Evolutionary conservation across 352 stramenopile species (phyloP).

Genomic region (Globisporangium recalcitrans): DNA sequence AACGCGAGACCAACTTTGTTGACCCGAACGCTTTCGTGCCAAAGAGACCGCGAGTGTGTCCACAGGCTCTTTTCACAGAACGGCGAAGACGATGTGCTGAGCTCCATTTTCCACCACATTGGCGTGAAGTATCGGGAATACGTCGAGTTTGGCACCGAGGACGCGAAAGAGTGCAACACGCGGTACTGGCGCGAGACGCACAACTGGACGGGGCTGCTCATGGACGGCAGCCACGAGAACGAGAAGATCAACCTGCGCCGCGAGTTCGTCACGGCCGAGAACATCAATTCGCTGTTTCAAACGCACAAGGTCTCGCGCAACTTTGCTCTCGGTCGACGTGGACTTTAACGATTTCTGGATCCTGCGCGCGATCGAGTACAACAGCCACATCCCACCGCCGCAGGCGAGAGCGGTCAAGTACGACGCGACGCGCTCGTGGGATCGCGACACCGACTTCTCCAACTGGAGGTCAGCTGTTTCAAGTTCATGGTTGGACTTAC

Average conservation of each 20-base stretch:
- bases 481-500: background rate
- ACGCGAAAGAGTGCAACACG: slow-evolving; percentile 58
- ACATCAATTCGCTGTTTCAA: slow-evolving; percentile 52
- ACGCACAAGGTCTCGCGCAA: slow-evolving; percentile 36
- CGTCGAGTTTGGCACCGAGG: slow-evolving; percentile 66
- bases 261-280: slow-evolving; percentile 56
- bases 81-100: slow-evolving; percentile 61
- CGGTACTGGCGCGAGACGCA: slow-evolving; percentile 40
- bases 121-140: slow-evolving; percentile 31
- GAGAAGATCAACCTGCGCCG: slow-evolving; percentile 42
- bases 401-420: slow-evolving; percentile 49
- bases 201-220: slow-evolving; percentile 49
- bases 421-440: slow-evolving; percentile 35
- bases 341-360: slow-evolving; percentile 81
- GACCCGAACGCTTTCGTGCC: slow-evolving; percentile 20
- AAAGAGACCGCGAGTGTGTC: slow-evolving; percentile 22
- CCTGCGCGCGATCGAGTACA: slow-evolving; percentile 54
- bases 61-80: slow-evolving; percentile 52
- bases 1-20: slow-evolving; percentile 18
- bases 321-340: slow-evolving; percentile 67
- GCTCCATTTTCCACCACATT: slow-evolving; percentile 51
- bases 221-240: slow-evolving; percentile 50
- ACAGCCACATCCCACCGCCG: slow-evolving; percentile 42
- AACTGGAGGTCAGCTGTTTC: background rate
- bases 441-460: slow-evolving; percentile 46